phyloP scores from a whole-genome alignment of 495 filamentous ascomycete genomes.

The Penicillium canescens region DNA sequence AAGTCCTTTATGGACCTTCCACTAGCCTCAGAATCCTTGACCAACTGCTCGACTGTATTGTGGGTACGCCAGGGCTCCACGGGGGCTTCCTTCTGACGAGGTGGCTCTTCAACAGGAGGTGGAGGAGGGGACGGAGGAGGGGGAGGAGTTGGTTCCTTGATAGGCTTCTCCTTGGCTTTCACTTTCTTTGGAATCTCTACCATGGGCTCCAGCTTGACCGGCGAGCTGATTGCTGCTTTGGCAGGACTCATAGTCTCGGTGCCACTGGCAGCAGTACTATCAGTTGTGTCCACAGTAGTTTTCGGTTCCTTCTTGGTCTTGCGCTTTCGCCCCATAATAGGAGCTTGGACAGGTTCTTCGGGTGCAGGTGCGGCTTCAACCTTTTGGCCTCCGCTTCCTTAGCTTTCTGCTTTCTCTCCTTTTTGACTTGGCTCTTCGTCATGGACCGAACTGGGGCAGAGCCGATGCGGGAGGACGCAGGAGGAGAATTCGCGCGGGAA shows the following conservation, averaged over 20 bases:
- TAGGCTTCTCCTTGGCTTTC: slow-evolving; percentile 40
- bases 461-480: slow-evolving; percentile 68
- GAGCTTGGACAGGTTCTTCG: slow-evolving; percentile 69
- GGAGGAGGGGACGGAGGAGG: background rate
- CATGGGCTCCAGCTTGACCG: slow-evolving; percentile 31
- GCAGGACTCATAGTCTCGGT: slow-evolving; percentile 35
- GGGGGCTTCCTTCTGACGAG: slow-evolving; percentile 22
- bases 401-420: slow-evolving; percentile 68
- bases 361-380: slow-evolving; percentile 50
- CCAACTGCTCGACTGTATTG: slow-evolving; percentile 41
- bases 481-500: slow-evolving; percentile 87
- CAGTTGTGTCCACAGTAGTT: slow-evolving; percentile 38
- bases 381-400: slow-evolving; percentile 65
- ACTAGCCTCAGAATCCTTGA: slow-evolving; percentile 40
- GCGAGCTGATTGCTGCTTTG: slow-evolving; percentile 20
- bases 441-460: slow-evolving; percentile 75
- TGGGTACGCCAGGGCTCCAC: slow-evolving; percentile 43
- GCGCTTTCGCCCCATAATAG: slow-evolving; percentile 85
- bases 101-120: slow-evolving; percentile 31
- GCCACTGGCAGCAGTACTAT: slow-evolving; percentile 35
- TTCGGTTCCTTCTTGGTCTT: slow-evolving; percentile 77
- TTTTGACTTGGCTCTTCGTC: slow-evolving; percentile 89
- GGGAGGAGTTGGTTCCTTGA: slow-evolving; percentile 28
- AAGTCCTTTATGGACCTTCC: slow-evolving; percentile 40
- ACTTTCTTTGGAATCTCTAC: slow-evolving; percentile 29